Base-by-base conservation (phyloP, 768 basidiomycete species). In the Sarcodon aspratus region DNA sequence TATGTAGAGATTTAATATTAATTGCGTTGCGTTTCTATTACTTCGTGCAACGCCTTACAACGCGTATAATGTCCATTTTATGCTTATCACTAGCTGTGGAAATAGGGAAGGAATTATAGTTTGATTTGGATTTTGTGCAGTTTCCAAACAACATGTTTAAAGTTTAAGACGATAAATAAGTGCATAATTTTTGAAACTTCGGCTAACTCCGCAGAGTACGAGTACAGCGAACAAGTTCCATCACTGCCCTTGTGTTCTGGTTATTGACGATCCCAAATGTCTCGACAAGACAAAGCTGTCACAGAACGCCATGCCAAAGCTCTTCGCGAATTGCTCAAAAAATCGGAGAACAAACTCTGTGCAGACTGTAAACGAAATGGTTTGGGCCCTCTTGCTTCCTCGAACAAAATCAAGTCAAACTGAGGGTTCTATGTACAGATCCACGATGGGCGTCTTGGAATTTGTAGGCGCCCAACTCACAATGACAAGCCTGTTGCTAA, bases 381-480 rank as follows among this genome's bases (percentile, higher is more conserved):
- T 89, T 56, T 34, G 81, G 66, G n/a, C 32, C 15, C 21, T 36
- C 46, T 42, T 13, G 32, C 32, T 36, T 21, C 44, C 33, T 9
- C 21, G 21, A 27, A 27, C 48, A 27, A 15, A 32, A 32, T 45
- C 15, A 47, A 48, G 6, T 50, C 42, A 31, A 40, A 21, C 33
- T 53, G 48, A 42, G 21, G 21, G 49, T 46, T 21, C 37, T 38
- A 36, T 21, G 45, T 11, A 12, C 55, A 96, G 94, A 98, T 73
- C 90, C 95, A 40, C 76, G 95, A 57, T 99, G 95, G 95, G 95
- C 95, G 38, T 92, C 91, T 7, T 96, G 93, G 87, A 98, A 97
- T 64, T 66, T 97, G 87, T 91, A 61, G 55, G 81, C 59, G 33
- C 33, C 18, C 21, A 35, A 45, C 32, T 18, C 27, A 1, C 13